Conservation (phyloP, 2,329 filamentous ascomycete species). For the Sclerotinia spermophila region DNA sequence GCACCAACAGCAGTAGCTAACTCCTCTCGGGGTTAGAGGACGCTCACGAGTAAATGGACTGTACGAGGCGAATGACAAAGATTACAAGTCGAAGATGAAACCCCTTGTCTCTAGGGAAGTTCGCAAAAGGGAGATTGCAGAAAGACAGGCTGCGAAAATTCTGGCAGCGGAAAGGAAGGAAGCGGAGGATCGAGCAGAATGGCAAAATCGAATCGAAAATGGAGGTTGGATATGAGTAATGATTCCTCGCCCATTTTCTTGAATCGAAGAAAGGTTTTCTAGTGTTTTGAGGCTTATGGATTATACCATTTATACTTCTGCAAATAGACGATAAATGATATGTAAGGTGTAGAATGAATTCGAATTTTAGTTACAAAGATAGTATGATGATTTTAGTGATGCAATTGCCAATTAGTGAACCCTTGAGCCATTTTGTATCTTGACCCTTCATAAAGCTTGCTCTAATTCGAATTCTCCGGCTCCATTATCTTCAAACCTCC, state of each 20-base stretch:
- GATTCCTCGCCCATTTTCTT: not conserved
- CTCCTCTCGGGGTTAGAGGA: not conserved
- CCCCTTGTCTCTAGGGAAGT: not conserved
- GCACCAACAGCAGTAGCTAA: too few species aligned
- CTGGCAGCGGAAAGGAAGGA: not conserved
- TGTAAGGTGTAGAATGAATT: not conserved
- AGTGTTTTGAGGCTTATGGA: not conserved
- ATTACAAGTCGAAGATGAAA: not conserved
- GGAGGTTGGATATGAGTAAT: not conserved
- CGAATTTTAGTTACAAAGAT: not conserved
- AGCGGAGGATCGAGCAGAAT: not conserved
- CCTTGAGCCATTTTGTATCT: rapidly evolving
- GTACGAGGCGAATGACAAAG: not conserved
- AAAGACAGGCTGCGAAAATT: not conserved
- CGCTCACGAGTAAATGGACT: not conserved
- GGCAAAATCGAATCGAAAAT: not conserved
- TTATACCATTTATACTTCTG: not conserved
- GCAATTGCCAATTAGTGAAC: not conserved
- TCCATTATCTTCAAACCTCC: not conserved
- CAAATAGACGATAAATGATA: not conserved
- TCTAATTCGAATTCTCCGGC: too few species aligned
- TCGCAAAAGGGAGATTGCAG: not conserved
- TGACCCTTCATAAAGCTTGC: too few species aligned
- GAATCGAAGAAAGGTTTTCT: not conserved
- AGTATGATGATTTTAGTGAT: not conserved